phyloP scores from a whole-genome alignment of 805 yeast species.

The Ogataea naganishii region DNA sequence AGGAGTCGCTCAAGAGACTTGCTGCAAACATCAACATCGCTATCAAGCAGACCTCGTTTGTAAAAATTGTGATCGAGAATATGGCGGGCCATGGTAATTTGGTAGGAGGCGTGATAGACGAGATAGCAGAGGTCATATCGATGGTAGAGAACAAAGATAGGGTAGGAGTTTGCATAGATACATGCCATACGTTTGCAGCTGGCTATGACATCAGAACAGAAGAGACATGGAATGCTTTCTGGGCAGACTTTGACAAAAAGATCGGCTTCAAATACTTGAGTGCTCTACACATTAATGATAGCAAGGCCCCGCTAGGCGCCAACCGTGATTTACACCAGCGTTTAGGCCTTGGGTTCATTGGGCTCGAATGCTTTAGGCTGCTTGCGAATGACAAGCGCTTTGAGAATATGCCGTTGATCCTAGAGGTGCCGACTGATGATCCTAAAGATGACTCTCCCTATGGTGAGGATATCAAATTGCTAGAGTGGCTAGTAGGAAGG shows the following conservation, averaged over 20 bases:
- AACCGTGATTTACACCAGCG: constrained; percentile 88
- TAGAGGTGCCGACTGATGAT: constrained; percentile 74
- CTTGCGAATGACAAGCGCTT: constrained; percentile 63
- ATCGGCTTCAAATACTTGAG: constrained; percentile 70
- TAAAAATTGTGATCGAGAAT: constrained; percentile 85
- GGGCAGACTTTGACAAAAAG: constrained; percentile 65
- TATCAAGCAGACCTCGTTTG: constrained; percentile 61
- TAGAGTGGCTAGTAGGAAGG: constrained; percentile 73
- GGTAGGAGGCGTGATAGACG: constrained; percentile 76
- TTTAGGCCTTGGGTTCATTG: constrained; percentile 82
- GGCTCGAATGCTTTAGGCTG: constrained; percentile 74
- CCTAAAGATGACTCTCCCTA: constrained; percentile 53
- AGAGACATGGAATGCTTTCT: constrained; percentile 52
- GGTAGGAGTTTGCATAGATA: constrained; percentile 94
- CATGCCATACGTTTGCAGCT: constrained; percentile 95
- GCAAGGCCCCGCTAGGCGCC: constrained; percentile 87
- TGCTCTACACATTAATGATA: constrained; percentile 87
- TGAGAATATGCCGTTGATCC: constrained; percentile 61
- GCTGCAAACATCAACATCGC: constrained; percentile 80
- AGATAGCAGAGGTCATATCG: constrained; percentile 65
- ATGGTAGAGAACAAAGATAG: constrained; percentile 72
- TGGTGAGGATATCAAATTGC: constrained; percentile 73
- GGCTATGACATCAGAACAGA: constrained; percentile 79
- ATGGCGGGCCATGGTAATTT: constrained; percentile 97
- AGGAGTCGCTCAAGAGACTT: constrained; percentile 52